Percentiles rank a stretch among this genome's conserved stretches.
Evolutionary conservation across 75 land plant genomes (phyloP).

Genomic region (Azolla pinnata): DNA sequence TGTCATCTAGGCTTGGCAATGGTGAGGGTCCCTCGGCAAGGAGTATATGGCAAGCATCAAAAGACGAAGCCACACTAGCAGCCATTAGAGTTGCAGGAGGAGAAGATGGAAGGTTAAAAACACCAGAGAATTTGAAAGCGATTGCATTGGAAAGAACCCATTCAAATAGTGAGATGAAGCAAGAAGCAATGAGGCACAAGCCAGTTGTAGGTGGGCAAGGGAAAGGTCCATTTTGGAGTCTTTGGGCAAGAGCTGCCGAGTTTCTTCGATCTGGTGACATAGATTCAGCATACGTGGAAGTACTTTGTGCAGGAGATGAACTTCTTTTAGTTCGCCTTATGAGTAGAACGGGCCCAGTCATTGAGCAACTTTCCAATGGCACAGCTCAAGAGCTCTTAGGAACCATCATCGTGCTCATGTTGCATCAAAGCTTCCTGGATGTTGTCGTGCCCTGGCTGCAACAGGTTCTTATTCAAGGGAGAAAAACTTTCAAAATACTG

Average conservation of each 20-base stretch:
- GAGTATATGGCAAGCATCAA: slow-evolving; percentile 37
- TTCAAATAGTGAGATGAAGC: background rate
- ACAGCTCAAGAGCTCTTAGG: slow-evolving; percentile 41
- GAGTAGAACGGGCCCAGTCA: slow-evolving; percentile 80
- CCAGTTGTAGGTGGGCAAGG: slow-evolving; percentile 12
- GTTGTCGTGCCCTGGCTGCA: slow-evolving; percentile 76
- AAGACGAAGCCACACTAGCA: slow-evolving; percentile 33
- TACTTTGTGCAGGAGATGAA: slow-evolving; percentile 53
- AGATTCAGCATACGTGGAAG: slow-evolving; percentile 69
- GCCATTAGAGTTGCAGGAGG: slow-evolving; percentile 31
- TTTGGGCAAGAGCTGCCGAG: slow-evolving; percentile 51
- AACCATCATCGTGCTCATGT: slow-evolving; percentile 34
- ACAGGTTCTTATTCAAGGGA: slow-evolving; percentile 55
- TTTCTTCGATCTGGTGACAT: slow-evolving; percentile 47
- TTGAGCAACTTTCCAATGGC: slow-evolving; percentile 47
- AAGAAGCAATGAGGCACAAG: background rate
- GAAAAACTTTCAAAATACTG: too few relatives aligned
- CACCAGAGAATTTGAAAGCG: background rate
- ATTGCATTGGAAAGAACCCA: background rate
- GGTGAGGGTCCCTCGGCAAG: slow-evolving; percentile 36
- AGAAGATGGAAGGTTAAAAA: slow-evolving; percentile 12
- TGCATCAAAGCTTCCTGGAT: slow-evolving; percentile 49
- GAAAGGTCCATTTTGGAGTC: slow-evolving; percentile 27
- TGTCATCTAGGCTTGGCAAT: slow-evolving; percentile 5
- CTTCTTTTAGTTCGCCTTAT: slow-evolving; percentile 53